phyloP scores from a whole-genome alignment of 78 protist genomes.

The Dictyostelium discoideum region DNA sequence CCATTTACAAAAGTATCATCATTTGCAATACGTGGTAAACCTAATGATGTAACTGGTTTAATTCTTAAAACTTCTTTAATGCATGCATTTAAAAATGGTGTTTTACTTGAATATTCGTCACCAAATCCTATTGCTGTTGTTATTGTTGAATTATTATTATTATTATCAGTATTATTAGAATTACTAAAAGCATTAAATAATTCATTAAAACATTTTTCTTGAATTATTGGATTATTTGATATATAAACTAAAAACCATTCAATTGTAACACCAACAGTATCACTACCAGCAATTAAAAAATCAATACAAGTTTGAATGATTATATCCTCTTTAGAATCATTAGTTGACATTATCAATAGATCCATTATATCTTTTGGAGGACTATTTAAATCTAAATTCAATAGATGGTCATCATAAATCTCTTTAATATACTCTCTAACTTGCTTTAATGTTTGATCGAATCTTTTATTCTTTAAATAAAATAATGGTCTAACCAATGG shows the following conservation, averaged over 20 bases:
- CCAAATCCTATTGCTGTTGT: no score
- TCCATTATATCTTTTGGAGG: conserved; percentile 32
- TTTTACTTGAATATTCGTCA: background rate
- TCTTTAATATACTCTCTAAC: background rate
- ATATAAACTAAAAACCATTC: conserved; percentile 24
- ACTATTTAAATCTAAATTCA: background rate
- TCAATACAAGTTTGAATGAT: background rate
- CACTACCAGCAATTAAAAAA: background rate
- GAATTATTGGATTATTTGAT: conserved; percentile 38
- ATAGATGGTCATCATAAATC: background rate
- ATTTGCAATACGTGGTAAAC: conserved; percentile 7
- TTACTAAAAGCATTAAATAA: background rate
- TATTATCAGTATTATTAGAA: background rate
- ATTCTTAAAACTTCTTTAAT: conserved; percentile 22
- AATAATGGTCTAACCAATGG: background rate
- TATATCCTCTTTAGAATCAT: background rate
- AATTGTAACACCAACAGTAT: background rate
- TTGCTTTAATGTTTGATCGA: background rate
- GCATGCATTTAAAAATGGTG: conserved; percentile 34
- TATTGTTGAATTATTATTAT: background rate
- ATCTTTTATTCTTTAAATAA: background rate
- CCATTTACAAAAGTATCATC: conserved; percentile 3
- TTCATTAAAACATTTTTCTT: conserved; percentile 28
- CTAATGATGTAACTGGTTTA: conserved; percentile 1
- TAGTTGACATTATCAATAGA: background rate